phyloP scores from a whole-genome alignment of 345 rosid genomes.

The Sisymbrium altissimum region DNA sequence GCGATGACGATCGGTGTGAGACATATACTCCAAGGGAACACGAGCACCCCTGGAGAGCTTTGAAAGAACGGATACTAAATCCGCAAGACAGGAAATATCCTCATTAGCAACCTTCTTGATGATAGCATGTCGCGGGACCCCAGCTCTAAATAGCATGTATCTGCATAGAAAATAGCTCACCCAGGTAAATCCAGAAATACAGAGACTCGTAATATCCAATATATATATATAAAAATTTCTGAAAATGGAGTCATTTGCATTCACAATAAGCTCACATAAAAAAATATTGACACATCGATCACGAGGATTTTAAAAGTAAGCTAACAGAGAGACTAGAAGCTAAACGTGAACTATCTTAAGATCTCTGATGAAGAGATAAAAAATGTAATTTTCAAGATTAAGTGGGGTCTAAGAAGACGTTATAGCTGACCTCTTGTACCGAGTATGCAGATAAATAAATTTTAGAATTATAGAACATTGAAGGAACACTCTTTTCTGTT shows the following conservation, averaged over 20 bases:
- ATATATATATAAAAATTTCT: neutral
- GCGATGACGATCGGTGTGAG: slow-evolving; percentile 82
- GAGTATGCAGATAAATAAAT: neutral
- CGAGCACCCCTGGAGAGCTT: slow-evolving; percentile 76
- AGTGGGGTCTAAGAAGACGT: neutral
- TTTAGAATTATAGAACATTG: neutral
- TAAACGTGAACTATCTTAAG: neutral
- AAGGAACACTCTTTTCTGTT: neutral
- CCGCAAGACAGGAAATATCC: slow-evolving; percentile 69
- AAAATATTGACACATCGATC: slow-evolving; percentile 7
- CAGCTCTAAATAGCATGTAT: slow-evolving; percentile 92
- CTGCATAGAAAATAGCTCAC: slow-evolving; percentile 40
- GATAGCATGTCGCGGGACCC: slow-evolving; percentile 93
- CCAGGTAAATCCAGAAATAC: slow-evolving; percentile 18
- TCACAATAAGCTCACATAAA: slow-evolving; percentile 12
- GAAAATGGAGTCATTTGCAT: neutral
- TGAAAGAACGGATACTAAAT: slow-evolving; percentile 60
- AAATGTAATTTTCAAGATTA: neutral
- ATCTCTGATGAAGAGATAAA: neutral
- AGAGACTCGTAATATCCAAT: neutral
- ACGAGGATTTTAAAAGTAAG: neutral
- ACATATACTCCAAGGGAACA: slow-evolving; percentile 87
- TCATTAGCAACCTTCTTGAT: slow-evolving; percentile 84
- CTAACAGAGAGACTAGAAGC: slow-evolving; percentile 5
- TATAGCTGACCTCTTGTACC: neutral